Conservation (phyloP, 768 basidiomycete species). For the Pleurotus tuoliensis region DNA sequence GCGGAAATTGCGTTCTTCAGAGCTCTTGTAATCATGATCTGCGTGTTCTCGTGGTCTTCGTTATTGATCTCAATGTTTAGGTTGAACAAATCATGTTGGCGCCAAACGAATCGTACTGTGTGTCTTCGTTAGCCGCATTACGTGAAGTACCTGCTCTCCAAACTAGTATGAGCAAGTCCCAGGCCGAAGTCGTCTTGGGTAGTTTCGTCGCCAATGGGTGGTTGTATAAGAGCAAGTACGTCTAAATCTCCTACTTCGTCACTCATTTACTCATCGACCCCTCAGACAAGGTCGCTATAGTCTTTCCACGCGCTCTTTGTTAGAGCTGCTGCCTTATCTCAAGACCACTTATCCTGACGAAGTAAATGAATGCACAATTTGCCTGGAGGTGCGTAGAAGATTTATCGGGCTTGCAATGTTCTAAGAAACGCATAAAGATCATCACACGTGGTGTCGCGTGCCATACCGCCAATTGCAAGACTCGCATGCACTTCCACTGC, state of each 20-base stretch:
- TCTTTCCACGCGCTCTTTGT: conserved; percentile 66
- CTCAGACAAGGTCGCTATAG: conserved; percentile 68
- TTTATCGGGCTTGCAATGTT: not conserved
- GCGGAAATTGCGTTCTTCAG: conserved; percentile 84
- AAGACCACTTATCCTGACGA: conserved; percentile 71
- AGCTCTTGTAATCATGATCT: conserved; percentile 48
- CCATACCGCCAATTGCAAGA: conserved; percentile 55
- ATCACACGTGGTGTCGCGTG: conserved; percentile 70
- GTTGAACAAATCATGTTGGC: conserved; percentile 87
- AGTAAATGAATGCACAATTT: conserved; percentile 67
- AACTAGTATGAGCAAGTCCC: conserved; percentile 67
- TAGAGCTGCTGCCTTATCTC: conserved; percentile 74
- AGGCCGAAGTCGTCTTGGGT: conserved; percentile 65
- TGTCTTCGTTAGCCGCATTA: conserved; percentile 73
- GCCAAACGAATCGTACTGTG: conserved; percentile 66
- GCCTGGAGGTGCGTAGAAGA: conserved; percentile 49
- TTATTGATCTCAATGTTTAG: conserved; percentile 30
- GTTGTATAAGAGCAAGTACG: conserved; percentile 72
- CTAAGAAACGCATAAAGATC: conserved; percentile 35
- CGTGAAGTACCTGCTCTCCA: conserved; percentile 64
- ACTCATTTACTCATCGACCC: conserved; percentile 7
- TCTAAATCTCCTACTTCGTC: conserved; percentile 8
- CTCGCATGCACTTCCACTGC: conserved; percentile 63
- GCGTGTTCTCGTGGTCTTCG: too few relatives aligned
- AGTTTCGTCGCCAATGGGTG: conserved; percentile 86